Evolutionary conservation across 352 stramenopile species (phyloP), one percentile per base, ranked within the genome.

Genomic region (Phytophthora ohioensis): DNA sequence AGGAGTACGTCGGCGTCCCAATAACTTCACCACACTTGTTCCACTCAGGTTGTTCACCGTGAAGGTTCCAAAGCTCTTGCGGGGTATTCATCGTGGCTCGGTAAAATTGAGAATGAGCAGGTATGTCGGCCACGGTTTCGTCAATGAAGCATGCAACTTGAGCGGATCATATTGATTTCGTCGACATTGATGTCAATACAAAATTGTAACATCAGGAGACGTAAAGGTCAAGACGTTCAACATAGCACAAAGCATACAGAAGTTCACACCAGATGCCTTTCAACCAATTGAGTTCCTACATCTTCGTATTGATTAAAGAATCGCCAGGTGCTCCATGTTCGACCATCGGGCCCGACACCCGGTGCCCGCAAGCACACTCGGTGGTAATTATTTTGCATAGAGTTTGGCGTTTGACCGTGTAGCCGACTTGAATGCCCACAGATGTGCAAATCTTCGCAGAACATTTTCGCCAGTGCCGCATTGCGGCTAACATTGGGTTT

Each of bases 101-200:
- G 41, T 34, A 9, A 46, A 53, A 57, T 69, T 35, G 42, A 69
- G 30, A 64, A 49, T 69, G 62, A 69, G 27, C 62, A 46, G 35
- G 36, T 35, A 17, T 35, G 32, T 45, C n/a, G 12, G 21, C 13
- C 34, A 17, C n/a, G 8, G n/a, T 32, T 56, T 53, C 51, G 48
- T 54, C 42, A 63, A 34, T 45, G 39, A 3, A 30, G 53, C 52
- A 57, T 46, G 51, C n/a, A 56, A 17, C 8, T 31, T 31, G 12
- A n/a, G 8, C n/a, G 17, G 39, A 31, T 49, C n/a, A 41, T 42
- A 51, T 17, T 38, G 12, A 32, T 45, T 41, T 30, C 39, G 15
- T 2, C 27, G 13, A 45, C 46, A 57, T 53, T 35, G 39, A 15
- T 30, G 21, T 43, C 41, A 27, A 51, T 30, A 30, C 4, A 17